These are phyloP conservation scores for Sporothrix inflata DNA, from an alignment of 2,329 filamentous ascomycete genomes.

Conservation along the genomic window DNA sequence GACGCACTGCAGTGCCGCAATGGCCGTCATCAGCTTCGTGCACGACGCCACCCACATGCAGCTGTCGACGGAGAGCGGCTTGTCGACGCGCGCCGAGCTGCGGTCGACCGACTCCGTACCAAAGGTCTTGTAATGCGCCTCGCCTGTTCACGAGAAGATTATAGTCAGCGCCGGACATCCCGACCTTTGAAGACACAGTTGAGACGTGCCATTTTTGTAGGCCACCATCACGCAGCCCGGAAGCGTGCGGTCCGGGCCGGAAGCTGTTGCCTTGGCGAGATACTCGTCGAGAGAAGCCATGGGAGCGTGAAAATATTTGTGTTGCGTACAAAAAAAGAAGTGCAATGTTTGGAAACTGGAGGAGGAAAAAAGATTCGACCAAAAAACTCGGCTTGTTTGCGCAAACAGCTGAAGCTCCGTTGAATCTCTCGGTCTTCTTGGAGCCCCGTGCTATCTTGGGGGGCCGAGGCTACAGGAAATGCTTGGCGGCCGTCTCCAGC, in stretches of 20 bases:
- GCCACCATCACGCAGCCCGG: slow-evolving; percentile 6
- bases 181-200: too few species aligned
- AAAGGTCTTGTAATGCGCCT: slow-evolving; percentile 7
- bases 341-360: background rate
- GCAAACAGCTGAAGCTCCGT: too few species aligned
- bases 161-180: background rate
- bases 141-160: background rate
- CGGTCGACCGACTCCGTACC: slow-evolving; percentile 14
- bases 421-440: too few species aligned
- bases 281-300: slow-evolving; percentile 1
- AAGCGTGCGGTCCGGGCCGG: slow-evolving; percentile 4
- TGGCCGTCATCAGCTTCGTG: slow-evolving; percentile 18
- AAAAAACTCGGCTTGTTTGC: too few species aligned
- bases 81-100: background rate
- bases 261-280: background rate
- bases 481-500: background rate
- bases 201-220: background rate
- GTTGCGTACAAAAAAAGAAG: background rate
- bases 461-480: background rate
- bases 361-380: too few species aligned
- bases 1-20: slow-evolving; percentile 6
- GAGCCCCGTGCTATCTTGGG: too few species aligned
- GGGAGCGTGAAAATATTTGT: too few species aligned
- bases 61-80: slow-evolving; percentile 4
- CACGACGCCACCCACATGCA: slow-evolving; percentile 22